These are phyloP conservation scores for Botryotinia narcissicola DNA, from an alignment of 2,329 filamentous ascomycete genomes.

Conservation along the genomic window DNA sequence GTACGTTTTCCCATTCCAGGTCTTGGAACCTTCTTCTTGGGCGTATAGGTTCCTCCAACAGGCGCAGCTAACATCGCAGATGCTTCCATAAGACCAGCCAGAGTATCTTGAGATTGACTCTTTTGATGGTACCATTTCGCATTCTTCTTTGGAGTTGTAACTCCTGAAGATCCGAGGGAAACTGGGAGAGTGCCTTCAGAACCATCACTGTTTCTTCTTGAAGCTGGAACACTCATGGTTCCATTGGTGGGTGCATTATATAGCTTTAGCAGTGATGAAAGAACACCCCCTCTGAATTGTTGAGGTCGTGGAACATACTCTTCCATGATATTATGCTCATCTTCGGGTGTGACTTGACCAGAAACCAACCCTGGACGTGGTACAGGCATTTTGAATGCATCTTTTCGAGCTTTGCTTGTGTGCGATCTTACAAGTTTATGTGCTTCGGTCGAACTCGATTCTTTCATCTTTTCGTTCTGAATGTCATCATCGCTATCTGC, in stretches of 20 bases:
- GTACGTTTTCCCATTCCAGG: conserved; percentile 35
- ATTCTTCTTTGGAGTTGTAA: conserved; percentile 37
- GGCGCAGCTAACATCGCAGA: conserved; percentile 52
- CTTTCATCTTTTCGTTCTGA: conserved; percentile 24
- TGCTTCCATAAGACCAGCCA: conserved; percentile 53
- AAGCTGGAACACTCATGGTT: conserved; percentile 17
- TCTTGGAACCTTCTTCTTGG: conserved; percentile 24
- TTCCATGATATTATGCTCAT: conserved; percentile 47
- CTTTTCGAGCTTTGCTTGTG: conserved; percentile 36
- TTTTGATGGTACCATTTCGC: conserved; percentile 42
- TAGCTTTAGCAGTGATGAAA: conserved; percentile 70
- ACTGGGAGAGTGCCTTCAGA: conserved; percentile 40
- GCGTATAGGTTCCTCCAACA: conserved; percentile 44
- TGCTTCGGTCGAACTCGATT: conserved; percentile 42
- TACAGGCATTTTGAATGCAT: conserved; percentile 26
- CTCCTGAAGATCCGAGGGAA: conserved; percentile 45
- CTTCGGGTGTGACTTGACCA: conserved; percentile 46
- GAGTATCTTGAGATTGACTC: conserved; percentile 45
- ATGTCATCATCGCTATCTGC: conserved; percentile 33
- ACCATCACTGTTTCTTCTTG: conserved; percentile 31
- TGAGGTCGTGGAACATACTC: conserved; percentile 65
- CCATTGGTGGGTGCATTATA: conserved; percentile 52
- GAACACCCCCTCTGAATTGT: conserved; percentile 69
- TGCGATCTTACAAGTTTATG: conserved; percentile 45
- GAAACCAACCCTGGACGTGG: conserved; percentile 38